These are phyloP conservation scores for Zygotorulaspora danielsina DNA, from an alignment of 805 yeast genomes.

Conservation along the genomic window DNA sequence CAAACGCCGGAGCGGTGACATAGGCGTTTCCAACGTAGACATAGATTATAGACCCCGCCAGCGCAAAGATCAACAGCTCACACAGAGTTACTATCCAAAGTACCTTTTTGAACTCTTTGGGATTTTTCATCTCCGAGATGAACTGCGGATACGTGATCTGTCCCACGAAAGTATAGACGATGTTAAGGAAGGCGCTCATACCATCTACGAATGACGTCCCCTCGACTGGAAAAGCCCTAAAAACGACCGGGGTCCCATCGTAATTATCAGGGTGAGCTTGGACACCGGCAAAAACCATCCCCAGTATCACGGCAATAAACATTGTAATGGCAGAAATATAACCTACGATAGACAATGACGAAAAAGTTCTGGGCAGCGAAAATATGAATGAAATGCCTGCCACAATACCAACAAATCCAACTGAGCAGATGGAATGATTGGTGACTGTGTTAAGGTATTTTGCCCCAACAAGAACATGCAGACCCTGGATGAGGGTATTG, in stretches of 20 bases:
- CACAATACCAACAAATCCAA: slow-evolving; percentile 48
- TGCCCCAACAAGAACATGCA: slow-evolving; percentile 58
- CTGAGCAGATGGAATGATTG: slow-evolving; percentile 47
- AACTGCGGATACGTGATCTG: slow-evolving; percentile 61
- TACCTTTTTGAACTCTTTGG: slow-evolving; percentile 55
- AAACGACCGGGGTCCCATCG: slow-evolving; percentile 40
- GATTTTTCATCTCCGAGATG: slow-evolving; percentile 55
- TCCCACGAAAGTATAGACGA: slow-evolving; percentile 60
- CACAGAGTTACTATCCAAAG: slow-evolving; percentile 47
- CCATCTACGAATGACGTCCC: slow-evolving; percentile 53
- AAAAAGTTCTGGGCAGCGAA: slow-evolving; percentile 54
- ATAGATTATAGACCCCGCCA: slow-evolving; percentile 56
- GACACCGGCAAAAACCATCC: slow-evolving; percentile 51
- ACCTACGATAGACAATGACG: slow-evolving; percentile 49
- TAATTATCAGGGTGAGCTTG: slow-evolving; percentile 47
- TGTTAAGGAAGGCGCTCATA: slow-evolving; percentile 55
- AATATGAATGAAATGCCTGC: slow-evolving; percentile 47
- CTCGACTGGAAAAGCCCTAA: slow-evolving; percentile 46
- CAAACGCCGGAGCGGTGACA: slow-evolving; percentile 58
- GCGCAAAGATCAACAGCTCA: slow-evolving; percentile 47
- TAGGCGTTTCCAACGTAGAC: slow-evolving; percentile 54
- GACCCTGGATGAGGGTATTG: slow-evolving; percentile 54
- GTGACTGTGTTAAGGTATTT: slow-evolving; percentile 54
- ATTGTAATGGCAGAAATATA: slow-evolving; percentile 53
- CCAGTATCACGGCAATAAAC: slow-evolving; percentile 51